Evolutionary conservation across 1,284 basidiomycete species (phyloP), one percentile per base, ranked within the genome.

Genomic region (Heliocybe sulcata): DNA sequence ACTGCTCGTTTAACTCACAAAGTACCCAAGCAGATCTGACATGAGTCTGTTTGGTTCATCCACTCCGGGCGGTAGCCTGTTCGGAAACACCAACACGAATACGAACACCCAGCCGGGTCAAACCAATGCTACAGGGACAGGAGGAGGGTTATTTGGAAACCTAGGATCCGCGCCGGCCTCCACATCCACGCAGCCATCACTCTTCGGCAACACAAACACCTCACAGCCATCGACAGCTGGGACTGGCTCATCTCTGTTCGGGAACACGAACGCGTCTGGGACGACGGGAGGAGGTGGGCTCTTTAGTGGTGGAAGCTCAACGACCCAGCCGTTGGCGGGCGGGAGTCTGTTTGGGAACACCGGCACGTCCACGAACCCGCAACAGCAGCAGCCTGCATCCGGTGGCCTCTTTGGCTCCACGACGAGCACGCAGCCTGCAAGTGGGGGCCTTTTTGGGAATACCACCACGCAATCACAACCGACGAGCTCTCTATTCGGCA

Each of bases 301-400:
- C 16, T 56, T 59, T 49, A 22, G 47, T 25, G 47, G 23, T 11
- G 29, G 6, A 12, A 31, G 29, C 12, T 31, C n/a, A 16, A 45
- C 42, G 4, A 51, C 54, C 12, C 33, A 55, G n/a, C 51, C 54
- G 16, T 47, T 58, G 3, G 63, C 66, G 23, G 63, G 67, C 8
- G 63, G 60, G 29, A 12, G 29, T 20, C 54, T 71, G 20, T 72
- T 72, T 59, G 67, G 68, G 19, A 65, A 58, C 54, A 58, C 61
- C 20, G 52, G 38, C 3, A 51, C 48, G 26, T 25, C 31, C 3
- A 45, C 55, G 16, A 55, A 26, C 45, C 35, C 54, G 48, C 55
- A 35, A 11, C 16, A 38, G 10, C 2, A 35, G 16, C 16, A 38
- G 10, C 2, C 49, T 31, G 52, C 53, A 11, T 57, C 53, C 11